Conservation (phyloP, 148 eudicot genomes). For the Chenopodium quinoa region DNA sequence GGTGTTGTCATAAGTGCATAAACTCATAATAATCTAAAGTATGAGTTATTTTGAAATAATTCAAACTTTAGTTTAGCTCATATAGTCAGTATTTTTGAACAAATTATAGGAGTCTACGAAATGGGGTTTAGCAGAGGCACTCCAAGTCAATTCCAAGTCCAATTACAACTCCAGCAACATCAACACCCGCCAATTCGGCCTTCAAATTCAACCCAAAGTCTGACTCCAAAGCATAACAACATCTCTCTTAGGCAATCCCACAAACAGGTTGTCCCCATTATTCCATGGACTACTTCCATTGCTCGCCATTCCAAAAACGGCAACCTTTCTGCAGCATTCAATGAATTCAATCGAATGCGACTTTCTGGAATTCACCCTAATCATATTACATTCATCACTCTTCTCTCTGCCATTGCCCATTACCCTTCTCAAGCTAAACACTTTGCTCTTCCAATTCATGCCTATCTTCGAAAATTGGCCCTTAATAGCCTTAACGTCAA, state of each 20-base stretch:
- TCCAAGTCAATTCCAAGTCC: constrained; percentile 13
- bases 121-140: constrained; percentile 20
- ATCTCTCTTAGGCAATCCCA: constrained; percentile 15
- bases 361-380: constrained; percentile 53
- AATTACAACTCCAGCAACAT: too few species aligned
- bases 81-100: too few species aligned
- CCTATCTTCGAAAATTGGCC: constrained; percentile 51
- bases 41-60: too few species aligned
- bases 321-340: constrained; percentile 41
- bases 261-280: constrained; percentile 42
- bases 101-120: neutral
- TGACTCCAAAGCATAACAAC: constrained; percentile 9
- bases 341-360: constrained; percentile 52
- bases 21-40: too few species aligned
- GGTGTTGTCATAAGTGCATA: too few species aligned
- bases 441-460: constrained; percentile 50
- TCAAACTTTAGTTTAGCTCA: too few species aligned
- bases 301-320: constrained; percentile 53
- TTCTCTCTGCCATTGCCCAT: constrained; percentile 61
- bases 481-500: constrained; percentile 46
- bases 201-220: constrained; percentile 11
- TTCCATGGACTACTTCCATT: constrained; percentile 64
- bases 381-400: constrained; percentile 61
- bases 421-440: constrained; percentile 32
- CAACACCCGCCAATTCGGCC: constrained; percentile 15